A percentile compares a stretch with the other conserved stretches of the same genome.
Conservation (phyloP, 495 filamentous ascomycete species). For the Trichoderma gamsii region DNA sequence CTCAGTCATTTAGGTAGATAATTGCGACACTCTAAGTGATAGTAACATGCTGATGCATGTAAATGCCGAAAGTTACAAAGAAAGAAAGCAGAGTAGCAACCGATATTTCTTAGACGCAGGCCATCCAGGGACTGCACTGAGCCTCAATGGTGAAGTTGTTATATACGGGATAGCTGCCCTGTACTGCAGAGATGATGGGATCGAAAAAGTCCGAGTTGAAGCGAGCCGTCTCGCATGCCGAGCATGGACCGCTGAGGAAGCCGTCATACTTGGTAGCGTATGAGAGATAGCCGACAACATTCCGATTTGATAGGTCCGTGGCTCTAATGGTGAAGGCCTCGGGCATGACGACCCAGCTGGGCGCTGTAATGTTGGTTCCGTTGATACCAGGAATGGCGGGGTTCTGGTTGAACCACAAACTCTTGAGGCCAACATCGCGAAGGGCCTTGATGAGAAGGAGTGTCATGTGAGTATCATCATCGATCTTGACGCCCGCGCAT, state of each 20-base stretch:
- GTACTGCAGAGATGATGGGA: neutral
- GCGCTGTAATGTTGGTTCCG: neutral
- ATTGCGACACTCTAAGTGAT: neutral
- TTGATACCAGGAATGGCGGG: neutral
- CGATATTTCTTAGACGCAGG: neutral
- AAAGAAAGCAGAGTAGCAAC: neutral
- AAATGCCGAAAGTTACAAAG: neutral
- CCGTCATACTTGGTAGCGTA: constrained; percentile 7
- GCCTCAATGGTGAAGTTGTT: constrained; percentile 11
- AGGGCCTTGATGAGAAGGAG: constrained; percentile 1
- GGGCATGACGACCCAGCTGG: constrained; percentile 4
- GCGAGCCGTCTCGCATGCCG: neutral
- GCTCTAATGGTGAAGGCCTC: neutral
- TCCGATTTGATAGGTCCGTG: neutral
- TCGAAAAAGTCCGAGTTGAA: constrained; percentile 8
- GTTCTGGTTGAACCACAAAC: constrained; percentile 10
- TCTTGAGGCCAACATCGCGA: constrained; percentile 3
- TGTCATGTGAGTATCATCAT: constrained; percentile 8
- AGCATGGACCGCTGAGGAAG: constrained; percentile 9
- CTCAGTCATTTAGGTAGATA: neutral
- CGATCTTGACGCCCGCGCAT: neutral
- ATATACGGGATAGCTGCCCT: neutral
- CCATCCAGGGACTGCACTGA: constrained; percentile 9
- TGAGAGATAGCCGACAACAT: constrained; percentile 8
- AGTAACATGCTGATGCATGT: neutral